Percentiles rank a stretch among this genome's conserved stretches.
Conservation (phyloP, 176 grass and related monocot species). For the barley (Hordeum vulgare) region MorexV3_pseudomolecules_assembly NC_058520.1:194624046-194624545, state of each 20-base stretch:
- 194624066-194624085: conserved; percentile 5
- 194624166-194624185: conserved; percentile 40
- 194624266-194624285: background rate
- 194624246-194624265: background rate
- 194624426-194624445: background rate
- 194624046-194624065: conserved; percentile 38
- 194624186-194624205: conserved; percentile 30
- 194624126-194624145: conserved; percentile 58
- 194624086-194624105: conserved; percentile 21
- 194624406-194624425: background rate
- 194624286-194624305: conserved; percentile 17
- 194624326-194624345: conserved; percentile 38
- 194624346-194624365: conserved; percentile 41
- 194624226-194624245: background rate
- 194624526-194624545: background rate
- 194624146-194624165: conserved; percentile 56
- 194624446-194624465: background rate
- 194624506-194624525: conserved; percentile 20
- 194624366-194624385: conserved; percentile 7
- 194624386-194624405: background rate
- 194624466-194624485: background rate
- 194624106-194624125: conserved; percentile 41
- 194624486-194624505: background rate
- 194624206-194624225: background rate
- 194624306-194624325: conserved; percentile 10